phyloP scores from a whole-genome alignment of 306 rosid genomes.

The Acacia acuminata region DNA sequence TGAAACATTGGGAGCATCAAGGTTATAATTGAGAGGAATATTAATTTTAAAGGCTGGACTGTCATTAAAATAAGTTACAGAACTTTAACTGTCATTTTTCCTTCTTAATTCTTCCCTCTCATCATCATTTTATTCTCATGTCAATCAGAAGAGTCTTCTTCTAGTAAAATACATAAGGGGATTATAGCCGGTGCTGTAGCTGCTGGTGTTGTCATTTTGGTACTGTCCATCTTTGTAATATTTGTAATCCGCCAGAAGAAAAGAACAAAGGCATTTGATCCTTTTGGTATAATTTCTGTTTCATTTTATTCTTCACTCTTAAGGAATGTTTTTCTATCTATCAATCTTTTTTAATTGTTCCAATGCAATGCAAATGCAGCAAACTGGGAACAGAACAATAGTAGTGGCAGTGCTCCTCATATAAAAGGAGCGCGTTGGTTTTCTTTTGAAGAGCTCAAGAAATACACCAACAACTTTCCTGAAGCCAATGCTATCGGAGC shows the following conservation, averaged over 20 bases:
- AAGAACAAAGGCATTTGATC: slow-evolving; percentile 46
- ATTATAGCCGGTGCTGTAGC: slow-evolving; percentile 60
- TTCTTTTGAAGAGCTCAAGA: slow-evolving; percentile 69
- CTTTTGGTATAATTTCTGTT: slow-evolving; percentile 41
- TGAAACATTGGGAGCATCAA: neutral
- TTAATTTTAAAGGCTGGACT: neutral
- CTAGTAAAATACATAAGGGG: slow-evolving; percentile 39
- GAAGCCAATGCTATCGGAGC: slow-evolving; percentile 38
- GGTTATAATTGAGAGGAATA: neutral
- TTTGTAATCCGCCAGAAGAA: slow-evolving; percentile 62
- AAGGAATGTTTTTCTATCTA: slow-evolving; percentile 14
- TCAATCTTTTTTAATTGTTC: slow-evolving; percentile 14
- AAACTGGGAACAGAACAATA: slow-evolving; percentile 45
- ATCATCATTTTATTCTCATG: neutral
- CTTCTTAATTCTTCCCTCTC: slow-evolving; percentile 10
- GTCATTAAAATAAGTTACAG: neutral
- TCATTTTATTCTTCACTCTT: slow-evolving; percentile 10
- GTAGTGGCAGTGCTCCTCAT: slow-evolving; percentile 47
- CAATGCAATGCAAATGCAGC: slow-evolving; percentile 42
- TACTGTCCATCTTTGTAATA: slow-evolving; percentile 46
- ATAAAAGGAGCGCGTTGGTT: slow-evolving; percentile 69
- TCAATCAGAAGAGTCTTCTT: slow-evolving; percentile 24
- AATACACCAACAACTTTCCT: slow-evolving; percentile 50
- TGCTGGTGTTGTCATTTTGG: slow-evolving; percentile 55
- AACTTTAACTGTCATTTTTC: neutral